A percentile compares a stretch with the other conserved stretches of the same genome.
Evolutionary conservation across 108 stramenopile species (phyloP).

Genomic region (Mediolabrus comicus): DNA sequence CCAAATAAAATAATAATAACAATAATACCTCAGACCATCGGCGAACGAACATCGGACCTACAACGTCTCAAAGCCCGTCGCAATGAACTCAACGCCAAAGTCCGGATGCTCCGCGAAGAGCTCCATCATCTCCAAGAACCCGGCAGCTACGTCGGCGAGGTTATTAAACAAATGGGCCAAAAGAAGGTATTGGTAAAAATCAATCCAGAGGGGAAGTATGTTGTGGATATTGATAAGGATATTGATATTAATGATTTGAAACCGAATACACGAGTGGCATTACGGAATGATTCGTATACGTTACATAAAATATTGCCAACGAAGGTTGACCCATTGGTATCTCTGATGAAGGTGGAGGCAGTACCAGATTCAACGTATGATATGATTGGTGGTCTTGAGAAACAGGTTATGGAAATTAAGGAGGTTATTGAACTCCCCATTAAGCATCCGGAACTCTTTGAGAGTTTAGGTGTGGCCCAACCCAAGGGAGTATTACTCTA

Average conservation of each 20-base stretch:
- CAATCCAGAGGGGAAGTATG: conserved; percentile 99
- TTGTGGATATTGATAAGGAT: conserved; percentile 96
- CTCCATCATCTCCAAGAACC: conserved; percentile 98
- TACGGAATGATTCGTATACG: conserved; percentile 97
- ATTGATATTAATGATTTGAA: conserved; percentile 96
- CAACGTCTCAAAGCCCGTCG: conserved; percentile 96
- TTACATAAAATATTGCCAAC: conserved; percentile 99
- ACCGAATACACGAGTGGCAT: conserved; percentile 97
- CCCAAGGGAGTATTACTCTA: conserved; percentile 98
- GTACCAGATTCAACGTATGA: conserved; percentile 99
- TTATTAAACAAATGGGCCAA: conserved; percentile 99
- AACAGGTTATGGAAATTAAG: conserved; percentile 99
- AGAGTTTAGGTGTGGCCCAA: conserved; percentile 97
- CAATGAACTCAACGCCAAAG: conserved; percentile 96
- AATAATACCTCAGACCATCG: conserved; percentile 52
- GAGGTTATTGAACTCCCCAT: conserved; percentile 99
- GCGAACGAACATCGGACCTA: conserved; percentile 76
- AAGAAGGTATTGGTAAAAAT: conserved; percentile 98
- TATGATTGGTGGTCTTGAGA: conserved; percentile 99
- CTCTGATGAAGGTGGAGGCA: conserved; percentile 99
- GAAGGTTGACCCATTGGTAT: conserved; percentile 98
- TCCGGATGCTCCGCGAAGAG: conserved; percentile 97
- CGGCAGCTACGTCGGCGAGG: conserved; percentile 98
- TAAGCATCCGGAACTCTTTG: conserved; percentile 99
- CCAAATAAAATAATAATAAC: background rate